Evolutionary conservation across 345 rosid species (phyloP), one percentile per base, ranked within the genome.

Genomic region (Eucalyptus marginata): DNA sequence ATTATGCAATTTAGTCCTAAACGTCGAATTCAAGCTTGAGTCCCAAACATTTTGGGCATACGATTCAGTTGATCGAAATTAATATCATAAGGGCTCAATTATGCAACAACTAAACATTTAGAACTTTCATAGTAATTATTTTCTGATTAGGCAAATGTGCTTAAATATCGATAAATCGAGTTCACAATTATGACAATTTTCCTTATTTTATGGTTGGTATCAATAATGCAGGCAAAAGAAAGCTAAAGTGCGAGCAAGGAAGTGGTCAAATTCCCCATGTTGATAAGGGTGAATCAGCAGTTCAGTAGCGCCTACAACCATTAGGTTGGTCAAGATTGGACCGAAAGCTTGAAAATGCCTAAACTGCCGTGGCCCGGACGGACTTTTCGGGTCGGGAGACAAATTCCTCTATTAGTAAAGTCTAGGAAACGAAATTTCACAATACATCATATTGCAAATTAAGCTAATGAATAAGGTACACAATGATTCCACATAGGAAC

Each of bases 1-100:
- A n/a, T 29, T 27, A 7, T 62, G 68, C 16, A 29, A 62, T 29
- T 6, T 5, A 29, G 68, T 29, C 33, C 0, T n/a, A 0, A 62
- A 13, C 9, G 0, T 62, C 0, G 33, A 62, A 62, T 62, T 29
- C 1, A 5, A 33, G 31, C n/a, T 1, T 11, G 2, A 29, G 33
- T 29, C 33, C 17, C 68, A 62, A 62, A 62, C 8, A 62, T 29
- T 29, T 27, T 13, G 68, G 17, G 33, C 33, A 13, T 27, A 62
- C 1, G 0, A 29, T 29, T 62, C 3, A 62, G 0, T 25, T 6
- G 33, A 62, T 14, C 8, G 8, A 29, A 7, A 62, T 62, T 62
- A 12, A 62, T 29, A n/a, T 29, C 17, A 62, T 62, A 29, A 62
- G 33, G 33, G 1, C 17, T 62, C 17, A 2, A 62, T 29, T 52